Conservation (phyloP, 2,329 filamentous ascomycete species). For the Colletotrichum sp. region DNA sequence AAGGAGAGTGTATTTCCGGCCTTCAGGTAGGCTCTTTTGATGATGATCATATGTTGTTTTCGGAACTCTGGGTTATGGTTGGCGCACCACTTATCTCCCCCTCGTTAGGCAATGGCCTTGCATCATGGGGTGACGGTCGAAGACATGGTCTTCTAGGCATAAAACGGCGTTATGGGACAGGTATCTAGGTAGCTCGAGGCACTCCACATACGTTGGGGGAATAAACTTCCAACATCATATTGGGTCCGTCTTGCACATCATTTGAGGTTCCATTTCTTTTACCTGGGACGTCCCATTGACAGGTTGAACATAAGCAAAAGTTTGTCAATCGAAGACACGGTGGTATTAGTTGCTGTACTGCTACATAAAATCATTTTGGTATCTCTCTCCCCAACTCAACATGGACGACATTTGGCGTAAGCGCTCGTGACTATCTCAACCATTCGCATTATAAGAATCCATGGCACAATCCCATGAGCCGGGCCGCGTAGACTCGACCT, state of each 20-base stretch:
- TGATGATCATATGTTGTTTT: not conserved
- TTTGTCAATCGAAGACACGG: not conserved
- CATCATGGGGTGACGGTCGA: not conserved
- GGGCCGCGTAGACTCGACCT: fast-evolving
- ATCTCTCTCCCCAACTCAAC: not conserved
- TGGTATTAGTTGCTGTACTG: not conserved
- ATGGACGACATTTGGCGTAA: not conserved
- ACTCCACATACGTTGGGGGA: fast-evolving
- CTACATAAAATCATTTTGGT: not conserved
- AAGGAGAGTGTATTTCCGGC: not conserved
- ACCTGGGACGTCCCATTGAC: not conserved
- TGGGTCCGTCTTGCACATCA: not conserved
- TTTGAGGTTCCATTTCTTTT: not conserved
- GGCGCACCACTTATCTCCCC: not conserved
- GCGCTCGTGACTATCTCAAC: not conserved
- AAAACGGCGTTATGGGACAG: not conserved
- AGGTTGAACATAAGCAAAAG: not conserved
- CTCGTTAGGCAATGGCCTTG: not conserved
- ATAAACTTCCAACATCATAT: not conserved
- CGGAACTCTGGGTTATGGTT: not conserved
- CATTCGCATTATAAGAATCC: not conserved
- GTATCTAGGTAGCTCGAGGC: not conserved
- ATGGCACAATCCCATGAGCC: fast-evolving
- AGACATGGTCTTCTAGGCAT: not conserved
- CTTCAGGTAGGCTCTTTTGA: not conserved